Conservation (phyloP, 257 asterid species). For the Solanum acaule region DNA sequence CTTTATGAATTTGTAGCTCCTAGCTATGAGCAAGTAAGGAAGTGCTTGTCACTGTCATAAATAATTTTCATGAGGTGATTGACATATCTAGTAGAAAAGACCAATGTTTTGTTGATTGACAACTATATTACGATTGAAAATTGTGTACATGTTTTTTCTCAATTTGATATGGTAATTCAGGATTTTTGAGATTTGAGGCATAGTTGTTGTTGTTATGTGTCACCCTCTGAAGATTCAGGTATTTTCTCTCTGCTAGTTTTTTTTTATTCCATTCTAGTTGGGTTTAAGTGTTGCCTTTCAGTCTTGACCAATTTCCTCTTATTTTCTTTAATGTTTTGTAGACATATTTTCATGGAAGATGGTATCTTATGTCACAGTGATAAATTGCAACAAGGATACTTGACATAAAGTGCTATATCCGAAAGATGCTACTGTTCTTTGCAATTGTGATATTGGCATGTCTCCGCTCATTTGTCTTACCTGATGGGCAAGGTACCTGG, state of each 20-base stretch:
- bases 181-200: neutral
- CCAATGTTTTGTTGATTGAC: neutral
- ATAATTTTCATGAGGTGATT: neutral
- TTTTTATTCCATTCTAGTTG: neutral
- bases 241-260: neutral
- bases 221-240: neutral
- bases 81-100: neutral
- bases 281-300: neutral
- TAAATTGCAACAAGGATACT: neutral
- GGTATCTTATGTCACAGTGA: neutral
- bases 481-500: conserved; percentile 55
- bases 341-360: neutral
- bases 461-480: conserved; percentile 30
- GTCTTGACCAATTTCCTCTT: neutral
- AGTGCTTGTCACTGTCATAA: neutral
- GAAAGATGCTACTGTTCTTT: conserved; percentile 37
- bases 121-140: neutral
- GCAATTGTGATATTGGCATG: conserved; percentile 25
- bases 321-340: neutral
- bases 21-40: neutral
- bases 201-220: neutral
- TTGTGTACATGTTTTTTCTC: neutral
- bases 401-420: neutral
- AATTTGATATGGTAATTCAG: neutral
- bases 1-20: neutral